Base-by-base conservation (phyloP, 2,329 filamentous ascomycete genomes). In the Stagonosporopsis cucurbitacearum region DNA sequence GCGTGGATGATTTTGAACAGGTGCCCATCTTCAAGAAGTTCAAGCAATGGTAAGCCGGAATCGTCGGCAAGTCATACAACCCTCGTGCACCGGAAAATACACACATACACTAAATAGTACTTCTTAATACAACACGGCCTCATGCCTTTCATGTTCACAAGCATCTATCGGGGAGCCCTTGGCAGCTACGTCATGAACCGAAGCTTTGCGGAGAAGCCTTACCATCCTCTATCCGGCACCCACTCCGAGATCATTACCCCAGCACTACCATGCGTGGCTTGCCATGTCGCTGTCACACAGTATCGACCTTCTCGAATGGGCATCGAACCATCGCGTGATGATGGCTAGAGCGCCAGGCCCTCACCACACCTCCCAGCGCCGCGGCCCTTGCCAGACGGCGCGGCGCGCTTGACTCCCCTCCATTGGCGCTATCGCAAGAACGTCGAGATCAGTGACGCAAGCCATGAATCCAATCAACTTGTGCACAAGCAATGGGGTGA, bases 21-120 rank as follows among this genome's bases (percentile, higher is more conserved):
- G 54, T 75, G 19, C 73, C 73, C 3, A 57, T 75, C 32, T 75
- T 74, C 49, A 72, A 71, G 50, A 62, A 65, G 50, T 54, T 52
- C 7, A 60, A 67, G 13, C 68, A 57, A 30, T 75, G 72, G 71
- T 75, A 59, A 33, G 3, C 19, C 20, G 20, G 20, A 40, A 4
- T 6, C 9, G 25, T 25, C 12, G 36, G 12, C 11, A 13, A 13
- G 13, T 15, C n/a, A 23, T 12, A 40, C 36, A 6, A 19, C 22
- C 6, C 7, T 6, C 19, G 25, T 8, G 32, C 19, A 11, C 7
- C 7, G 13, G 28, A 1, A 39, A 25, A 22, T 19, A n/a, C 4
- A 19, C 5, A 44, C 13, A 37, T 13, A 30, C 9, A 8, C 11
- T 15, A 12, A 22, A 36, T 32, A 32, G 12, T 6, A 17, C 30